These are phyloP conservation scores for Pseudogymnoascus sp. DNA, from an alignment of 2,329 filamentous ascomycete species.

Conservation along the genomic window DNA sequence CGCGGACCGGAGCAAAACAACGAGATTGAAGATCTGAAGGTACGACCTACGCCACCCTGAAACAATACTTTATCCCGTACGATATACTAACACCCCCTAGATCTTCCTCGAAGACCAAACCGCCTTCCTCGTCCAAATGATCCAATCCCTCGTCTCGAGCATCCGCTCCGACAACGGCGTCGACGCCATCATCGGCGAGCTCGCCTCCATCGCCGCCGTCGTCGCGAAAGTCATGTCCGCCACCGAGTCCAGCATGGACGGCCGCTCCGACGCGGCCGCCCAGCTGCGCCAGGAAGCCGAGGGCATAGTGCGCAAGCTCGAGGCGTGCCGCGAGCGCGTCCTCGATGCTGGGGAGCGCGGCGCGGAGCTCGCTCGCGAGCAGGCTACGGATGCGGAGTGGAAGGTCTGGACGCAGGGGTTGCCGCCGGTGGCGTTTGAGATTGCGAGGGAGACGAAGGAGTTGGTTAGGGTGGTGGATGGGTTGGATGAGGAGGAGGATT, in stretches of 20 bases:
- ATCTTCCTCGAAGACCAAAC: conserved; percentile 80
- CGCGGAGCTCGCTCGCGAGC: conserved; percentile 50
- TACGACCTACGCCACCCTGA: conserved; percentile 29
- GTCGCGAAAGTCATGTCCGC: conserved; percentile 64
- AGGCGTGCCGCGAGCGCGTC: conserved; percentile 59
- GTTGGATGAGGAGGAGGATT: conserved; percentile 8
- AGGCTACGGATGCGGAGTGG: conserved; percentile 50
- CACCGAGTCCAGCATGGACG: conserved; percentile 49
- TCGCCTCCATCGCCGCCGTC: conserved; percentile 62
- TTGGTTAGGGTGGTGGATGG: conserved; percentile 47
- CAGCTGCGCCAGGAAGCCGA: conserved; percentile 45
- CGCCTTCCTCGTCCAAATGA: conserved; percentile 68
- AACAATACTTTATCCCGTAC: conserved; percentile 8
- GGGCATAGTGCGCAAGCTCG: conserved; percentile 50
- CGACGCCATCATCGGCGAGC: conserved; percentile 61
- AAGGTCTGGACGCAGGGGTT: conserved; percentile 62
- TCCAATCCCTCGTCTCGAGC: conserved; percentile 71
- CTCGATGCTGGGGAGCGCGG: conserved; percentile 58
- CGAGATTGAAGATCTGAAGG: conserved; percentile 56
- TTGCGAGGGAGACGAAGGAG: conserved; percentile 76
- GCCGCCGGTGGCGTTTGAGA: conserved; percentile 80
- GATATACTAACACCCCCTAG: conserved; percentile 34
- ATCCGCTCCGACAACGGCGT: conserved; percentile 61
- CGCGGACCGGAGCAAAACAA: conserved; percentile 34
- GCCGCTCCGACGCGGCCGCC: conserved; percentile 43